phyloP scores from a whole-genome alignment of 1,284 basidiomycete genomes.

The Somion occarium region DNA sequence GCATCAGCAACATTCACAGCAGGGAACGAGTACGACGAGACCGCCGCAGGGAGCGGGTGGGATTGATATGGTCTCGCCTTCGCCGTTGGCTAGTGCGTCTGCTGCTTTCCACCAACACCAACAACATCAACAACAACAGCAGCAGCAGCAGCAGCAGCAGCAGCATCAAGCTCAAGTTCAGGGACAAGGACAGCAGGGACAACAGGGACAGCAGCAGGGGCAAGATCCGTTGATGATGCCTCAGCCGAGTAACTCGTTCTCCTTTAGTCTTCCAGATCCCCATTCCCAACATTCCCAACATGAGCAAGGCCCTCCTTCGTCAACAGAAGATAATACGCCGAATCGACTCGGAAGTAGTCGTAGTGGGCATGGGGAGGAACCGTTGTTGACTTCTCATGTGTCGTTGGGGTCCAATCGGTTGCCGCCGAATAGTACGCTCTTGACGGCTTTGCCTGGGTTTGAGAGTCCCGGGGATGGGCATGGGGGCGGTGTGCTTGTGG shows the following conservation, averaged over 20 bases:
- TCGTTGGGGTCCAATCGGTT: constrained; percentile 31
- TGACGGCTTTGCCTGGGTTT: constrained; percentile 42
- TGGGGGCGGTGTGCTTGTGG: no score
- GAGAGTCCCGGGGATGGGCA: neutral
- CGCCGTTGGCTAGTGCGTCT: no score
- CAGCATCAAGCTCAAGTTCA: no score
- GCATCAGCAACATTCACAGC: no score
- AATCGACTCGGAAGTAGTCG: no score
- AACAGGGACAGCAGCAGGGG: no score
- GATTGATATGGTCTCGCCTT: neutral
- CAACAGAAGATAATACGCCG: neutral
- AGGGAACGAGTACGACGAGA: neutral
- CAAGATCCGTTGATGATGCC: neutral
- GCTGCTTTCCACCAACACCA: no score
- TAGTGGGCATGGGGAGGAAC: no score
- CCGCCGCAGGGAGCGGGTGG: neutral
- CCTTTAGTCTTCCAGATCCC: neutral
- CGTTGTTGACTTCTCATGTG: constrained; percentile 18
- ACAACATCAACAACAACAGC: no score
- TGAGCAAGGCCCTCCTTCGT: neutral
- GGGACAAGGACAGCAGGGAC: no score
- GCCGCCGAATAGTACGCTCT: constrained; percentile 43
- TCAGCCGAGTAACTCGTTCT: neutral
- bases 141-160: no score
- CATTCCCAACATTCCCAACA: neutral